Percentiles rank a stretch among this genome's conserved stretches.
phyloP scores from a whole-genome alignment of 768 basidiomycete species.

The Hygrophoropsis aurantiaca region DNA sequence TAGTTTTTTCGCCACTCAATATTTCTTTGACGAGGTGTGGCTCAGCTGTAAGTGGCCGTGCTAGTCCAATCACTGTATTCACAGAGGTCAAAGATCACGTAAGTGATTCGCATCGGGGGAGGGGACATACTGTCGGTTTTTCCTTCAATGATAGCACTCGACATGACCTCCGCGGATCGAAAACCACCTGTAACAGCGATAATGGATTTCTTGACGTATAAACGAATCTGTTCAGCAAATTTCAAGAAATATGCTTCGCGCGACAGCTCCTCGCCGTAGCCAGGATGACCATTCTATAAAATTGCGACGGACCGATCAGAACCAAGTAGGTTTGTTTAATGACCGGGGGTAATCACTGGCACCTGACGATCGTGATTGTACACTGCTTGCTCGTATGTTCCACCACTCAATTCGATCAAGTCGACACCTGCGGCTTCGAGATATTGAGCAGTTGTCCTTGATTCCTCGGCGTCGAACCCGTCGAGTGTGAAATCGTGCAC shows the following conservation, averaged over 20 bases:
- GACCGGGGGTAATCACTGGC: not conserved
- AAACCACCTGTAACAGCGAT: constrained; percentile 32
- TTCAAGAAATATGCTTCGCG: constrained; percentile 31
- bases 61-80: constrained; percentile 27
- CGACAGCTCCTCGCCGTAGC: not conserved
- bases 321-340: not conserved
- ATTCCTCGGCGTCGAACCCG: constrained; percentile 34
- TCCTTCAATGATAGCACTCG: constrained; percentile 20
- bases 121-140: constrained; percentile 24
- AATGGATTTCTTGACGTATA: constrained; percentile 22
- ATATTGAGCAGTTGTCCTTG: constrained; percentile 23
- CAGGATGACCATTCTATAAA: too few species aligned
- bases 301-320: too few species aligned
- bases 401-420: constrained; percentile 42
- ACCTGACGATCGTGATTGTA: constrained; percentile 10
- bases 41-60: constrained; percentile 29
- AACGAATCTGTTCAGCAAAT: constrained; percentile 27
- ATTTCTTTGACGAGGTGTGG: constrained; percentile 28
- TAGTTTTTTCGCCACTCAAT: constrained; percentile 19
- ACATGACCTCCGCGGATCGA: constrained; percentile 26
- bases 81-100: not conserved
- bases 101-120: not conserved
- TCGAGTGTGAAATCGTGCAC: constrained; percentile 23
- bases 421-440: constrained; percentile 37
- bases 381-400: constrained; percentile 30